phyloP scores from a whole-genome alignment of 2,329 filamentous ascomycete genomes.

The Sphaerulina vaccinii region DNA sequence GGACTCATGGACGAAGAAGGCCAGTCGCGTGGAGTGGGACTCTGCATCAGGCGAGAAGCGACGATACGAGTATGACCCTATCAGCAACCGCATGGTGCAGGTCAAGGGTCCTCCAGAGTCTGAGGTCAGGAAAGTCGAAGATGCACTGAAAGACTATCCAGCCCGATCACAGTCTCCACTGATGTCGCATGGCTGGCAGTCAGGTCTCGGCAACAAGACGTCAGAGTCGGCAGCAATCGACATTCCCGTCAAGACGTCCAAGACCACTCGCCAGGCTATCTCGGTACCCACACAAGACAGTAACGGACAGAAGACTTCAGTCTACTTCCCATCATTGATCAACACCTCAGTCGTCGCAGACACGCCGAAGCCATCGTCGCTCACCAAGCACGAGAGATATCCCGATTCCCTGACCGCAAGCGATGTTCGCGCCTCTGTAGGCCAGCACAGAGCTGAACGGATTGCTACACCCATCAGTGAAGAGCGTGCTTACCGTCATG shows the following conservation, averaged over 20 bases:
- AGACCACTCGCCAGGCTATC: slow-evolving; percentile 18
- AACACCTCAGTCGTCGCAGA: slow-evolving; percentile 22
- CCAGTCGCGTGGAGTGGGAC: slow-evolving; percentile 35
- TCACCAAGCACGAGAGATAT: slow-evolving; percentile 37
- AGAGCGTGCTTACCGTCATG: slow-evolving; percentile 15
- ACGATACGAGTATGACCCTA: slow-evolving; percentile 39
- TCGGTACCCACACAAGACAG: slow-evolving; percentile 23
- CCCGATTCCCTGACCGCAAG: slow-evolving; percentile 44
- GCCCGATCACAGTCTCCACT: slow-evolving; percentile 15
- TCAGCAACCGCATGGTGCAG: slow-evolving; percentile 40
- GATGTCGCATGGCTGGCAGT: slow-evolving; percentile 19
- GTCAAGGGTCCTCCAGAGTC: slow-evolving; percentile 16
- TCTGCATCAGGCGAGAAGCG: slow-evolving; percentile 32
- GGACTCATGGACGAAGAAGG: slow-evolving; percentile 36
- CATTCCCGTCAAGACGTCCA: slow-evolving; percentile 20
- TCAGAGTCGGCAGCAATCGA: slow-evolving; percentile 11
- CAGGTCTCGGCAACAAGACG: slow-evolving; percentile 5
- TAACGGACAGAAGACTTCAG: slow-evolving; percentile 19
- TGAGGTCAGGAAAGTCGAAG: slow-evolving; percentile 16
- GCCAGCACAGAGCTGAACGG: slow-evolving; percentile 30
- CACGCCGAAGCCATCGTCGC: slow-evolving; percentile 25
- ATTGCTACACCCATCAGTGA: not conserved
- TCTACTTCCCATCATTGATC: slow-evolving; percentile 31
- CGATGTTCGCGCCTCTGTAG: slow-evolving; percentile 46
- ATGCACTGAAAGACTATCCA: slow-evolving; percentile 16